Conservation (phyloP, 805 yeast genomes). For the Ogataea trehalophila region DNA sequence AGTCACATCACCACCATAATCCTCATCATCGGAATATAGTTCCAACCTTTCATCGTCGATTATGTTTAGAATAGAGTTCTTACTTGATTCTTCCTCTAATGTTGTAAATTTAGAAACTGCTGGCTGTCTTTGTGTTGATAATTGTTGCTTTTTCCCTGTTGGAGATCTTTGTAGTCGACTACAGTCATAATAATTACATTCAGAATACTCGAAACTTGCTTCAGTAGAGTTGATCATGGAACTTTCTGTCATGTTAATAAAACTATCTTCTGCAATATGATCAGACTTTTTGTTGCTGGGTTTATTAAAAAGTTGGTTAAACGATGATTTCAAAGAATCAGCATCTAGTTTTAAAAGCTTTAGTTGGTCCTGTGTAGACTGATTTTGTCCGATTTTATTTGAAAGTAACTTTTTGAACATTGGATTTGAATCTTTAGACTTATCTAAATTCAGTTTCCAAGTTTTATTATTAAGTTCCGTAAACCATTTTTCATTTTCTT, state of each 20-base stretch:
- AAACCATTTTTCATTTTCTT: conserved; percentile 23
- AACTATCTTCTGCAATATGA: not conserved
- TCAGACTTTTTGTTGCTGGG: conserved; percentile 4
- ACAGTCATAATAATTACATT: conserved; percentile 23
- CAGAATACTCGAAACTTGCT: conserved; percentile 13
- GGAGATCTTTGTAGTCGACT: conserved; percentile 6
- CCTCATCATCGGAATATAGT: conserved; percentile 13
- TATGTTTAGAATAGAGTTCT: not conserved
- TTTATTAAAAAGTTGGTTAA: conserved; percentile 8
- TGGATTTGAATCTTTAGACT: not conserved
- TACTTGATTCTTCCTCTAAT: not conserved
- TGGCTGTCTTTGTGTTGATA: conserved; percentile 1
- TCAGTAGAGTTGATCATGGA: not conserved
- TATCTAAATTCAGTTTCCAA: conserved; percentile 8
- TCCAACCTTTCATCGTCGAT: conserved; percentile 6
- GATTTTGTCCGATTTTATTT: not conserved
- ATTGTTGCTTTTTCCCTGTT: conserved; percentile 2
- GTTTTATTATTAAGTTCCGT: conserved; percentile 13
- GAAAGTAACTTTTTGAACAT: conserved; percentile 10
- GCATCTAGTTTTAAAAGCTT: conserved; percentile 3
- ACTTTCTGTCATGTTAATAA: conserved; percentile 1
- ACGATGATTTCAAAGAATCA: conserved; percentile 4
- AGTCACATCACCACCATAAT: conserved; percentile 23
- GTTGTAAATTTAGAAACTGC: not conserved
- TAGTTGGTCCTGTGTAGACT: not conserved